Conservation (phyloP, 768 basidiomycete species). For the Fomitopsis pulvina region DNA sequence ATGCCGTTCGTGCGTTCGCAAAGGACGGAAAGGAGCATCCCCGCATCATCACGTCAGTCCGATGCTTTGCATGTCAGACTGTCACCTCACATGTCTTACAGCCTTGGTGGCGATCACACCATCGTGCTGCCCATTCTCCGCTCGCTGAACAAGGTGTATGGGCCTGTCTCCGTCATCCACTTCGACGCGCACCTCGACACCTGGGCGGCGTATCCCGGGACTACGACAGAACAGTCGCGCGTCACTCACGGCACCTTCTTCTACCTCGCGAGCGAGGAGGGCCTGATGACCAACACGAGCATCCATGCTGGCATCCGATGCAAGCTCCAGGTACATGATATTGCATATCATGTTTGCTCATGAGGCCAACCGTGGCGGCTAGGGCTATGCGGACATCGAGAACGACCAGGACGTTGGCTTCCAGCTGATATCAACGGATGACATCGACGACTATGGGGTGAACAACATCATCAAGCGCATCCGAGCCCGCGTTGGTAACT, state of each 20-base stretch:
- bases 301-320: constrained; percentile 86
- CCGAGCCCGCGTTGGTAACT: constrained; percentile 61
- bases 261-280: constrained; percentile 70
- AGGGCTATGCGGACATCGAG: constrained; percentile 58
- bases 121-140: constrained; percentile 84
- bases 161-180: constrained; percentile 77
- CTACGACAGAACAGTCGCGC: constrained; percentile 48
- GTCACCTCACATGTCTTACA: constrained; percentile 6
- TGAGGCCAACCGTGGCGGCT: background rate
- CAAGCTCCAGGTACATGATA: constrained; percentile 48
- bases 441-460: constrained; percentile 77
- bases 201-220: constrained; percentile 37
- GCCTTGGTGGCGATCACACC: constrained; percentile 79
- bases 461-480: constrained; percentile 65
- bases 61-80: background rate
- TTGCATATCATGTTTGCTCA: background rate
- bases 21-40: constrained; percentile 65
- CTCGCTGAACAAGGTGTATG: constrained; percentile 71
- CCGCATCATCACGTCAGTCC: constrained; percentile 53
- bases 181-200: constrained; percentile 79
- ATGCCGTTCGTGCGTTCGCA: constrained; percentile 30
- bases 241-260: constrained; percentile 88
- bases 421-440: constrained; percentile 70
- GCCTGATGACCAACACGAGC: constrained; percentile 63
- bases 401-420: constrained; percentile 74